These are phyloP conservation scores for Cladosporium sp. DNA, from an alignment of 2,329 filamentous ascomycete species.

Conservation along the genomic window DNA sequence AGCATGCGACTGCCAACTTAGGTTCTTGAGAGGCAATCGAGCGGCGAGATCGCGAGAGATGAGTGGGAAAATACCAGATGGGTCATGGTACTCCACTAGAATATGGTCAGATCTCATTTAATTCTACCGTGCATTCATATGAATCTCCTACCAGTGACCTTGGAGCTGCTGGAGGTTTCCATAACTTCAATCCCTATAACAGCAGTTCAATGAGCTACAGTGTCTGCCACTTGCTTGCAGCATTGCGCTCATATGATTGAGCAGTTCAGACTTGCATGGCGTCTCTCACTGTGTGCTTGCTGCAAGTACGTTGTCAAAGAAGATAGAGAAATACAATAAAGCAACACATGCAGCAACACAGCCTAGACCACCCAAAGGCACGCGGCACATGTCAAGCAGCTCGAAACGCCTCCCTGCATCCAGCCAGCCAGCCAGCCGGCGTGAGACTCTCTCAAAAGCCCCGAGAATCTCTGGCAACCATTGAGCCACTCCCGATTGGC, in stretches of 20 bases:
- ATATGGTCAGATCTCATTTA: not conserved
- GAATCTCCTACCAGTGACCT: slow-evolving; percentile 43
- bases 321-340: not conserved
- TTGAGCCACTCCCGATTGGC: slow-evolving; percentile 2
- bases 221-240: slow-evolving; percentile 11
- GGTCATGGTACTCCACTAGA: slow-evolving; percentile 92
- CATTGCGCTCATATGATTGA: slow-evolving; percentile 23
- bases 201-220: slow-evolving; percentile 6
- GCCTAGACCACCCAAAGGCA: not conserved
- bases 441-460: not conserved
- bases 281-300: no score
- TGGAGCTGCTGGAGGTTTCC: slow-evolving; percentile 41
- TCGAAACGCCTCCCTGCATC: not conserved
- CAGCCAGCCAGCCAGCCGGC: not conserved
- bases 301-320: no score
- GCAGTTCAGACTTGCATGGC: no score
- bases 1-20: slow-evolving; percentile 95
- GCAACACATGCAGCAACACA: not conserved
- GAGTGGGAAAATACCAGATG: slow-evolving; percentile 79
- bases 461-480: not conserved
- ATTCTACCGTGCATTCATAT: not conserved
- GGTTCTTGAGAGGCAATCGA: slow-evolving; percentile 79
- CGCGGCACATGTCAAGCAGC: not conserved
- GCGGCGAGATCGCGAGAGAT: slow-evolving; percentile 72
- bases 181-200: slow-evolving; percentile 25